phyloP scores from a whole-genome alignment of 179 eudicot species.

The Sideroxylon spinosum region DNA sequence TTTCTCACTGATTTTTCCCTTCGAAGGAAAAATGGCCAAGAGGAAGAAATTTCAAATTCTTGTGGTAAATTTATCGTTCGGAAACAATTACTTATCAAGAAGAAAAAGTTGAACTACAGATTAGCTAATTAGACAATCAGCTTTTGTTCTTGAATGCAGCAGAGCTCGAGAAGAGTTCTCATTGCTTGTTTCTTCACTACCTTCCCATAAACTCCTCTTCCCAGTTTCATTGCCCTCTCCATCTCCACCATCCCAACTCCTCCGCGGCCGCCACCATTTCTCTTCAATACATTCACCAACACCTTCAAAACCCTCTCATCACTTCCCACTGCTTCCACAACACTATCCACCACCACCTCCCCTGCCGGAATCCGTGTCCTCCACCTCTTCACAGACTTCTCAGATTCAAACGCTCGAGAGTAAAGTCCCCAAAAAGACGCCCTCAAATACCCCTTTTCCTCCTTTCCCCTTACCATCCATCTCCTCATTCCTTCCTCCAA shows the following conservation, averaged over 20 bases:
- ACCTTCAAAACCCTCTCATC: slow-evolving; percentile 70
- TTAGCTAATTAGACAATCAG: slow-evolving; percentile 13
- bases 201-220: slow-evolving; percentile 93
- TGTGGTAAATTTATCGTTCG: no score
- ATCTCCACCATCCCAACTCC: slow-evolving; percentile 48
- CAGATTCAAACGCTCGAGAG: slow-evolving; percentile 46
- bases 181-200: slow-evolving; percentile 71
- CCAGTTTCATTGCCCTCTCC: slow-evolving; percentile 74
- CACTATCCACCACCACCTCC: slow-evolving; percentile 57
- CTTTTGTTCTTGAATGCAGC: slow-evolving; percentile 27
- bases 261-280: slow-evolving; percentile 31
- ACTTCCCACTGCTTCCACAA: slow-evolving; percentile 67
- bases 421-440: slow-evolving; percentile 78
- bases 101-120: not conserved
- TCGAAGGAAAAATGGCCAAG: no score
- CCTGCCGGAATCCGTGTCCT: slow-evolving; percentile 61
- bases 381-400: slow-evolving; percentile 61
- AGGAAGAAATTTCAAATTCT: no score
- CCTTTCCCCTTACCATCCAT: slow-evolving; percentile 60
- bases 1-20: no score
- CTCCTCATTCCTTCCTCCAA: slow-evolving; percentile 74
- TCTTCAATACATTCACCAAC: slow-evolving; percentile 50
- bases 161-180: slow-evolving; percentile 57
- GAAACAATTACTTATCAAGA: not conserved
- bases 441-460: slow-evolving; percentile 67